Conservation (phyloP, 169 alveolate genomes). For the Sarcocystis neurona region DNA sequence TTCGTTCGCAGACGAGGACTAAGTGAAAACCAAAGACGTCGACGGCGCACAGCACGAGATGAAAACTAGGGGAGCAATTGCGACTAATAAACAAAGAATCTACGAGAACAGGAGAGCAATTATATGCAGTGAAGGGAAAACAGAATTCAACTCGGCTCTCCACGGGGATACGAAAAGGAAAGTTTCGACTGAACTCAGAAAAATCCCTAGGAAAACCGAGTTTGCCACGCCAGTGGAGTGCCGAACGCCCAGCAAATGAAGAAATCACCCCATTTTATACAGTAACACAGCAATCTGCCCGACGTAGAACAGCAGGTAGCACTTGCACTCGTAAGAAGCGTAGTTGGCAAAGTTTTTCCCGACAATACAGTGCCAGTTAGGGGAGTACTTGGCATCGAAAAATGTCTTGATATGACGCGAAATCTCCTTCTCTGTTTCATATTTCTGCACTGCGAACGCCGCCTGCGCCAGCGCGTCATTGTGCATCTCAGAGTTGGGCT, state of each 20-base stretch:
- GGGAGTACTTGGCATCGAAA: conserved; percentile 87
- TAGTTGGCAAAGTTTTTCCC: conserved; percentile 89
- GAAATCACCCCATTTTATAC: conserved; percentile 57
- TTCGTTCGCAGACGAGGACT: too few species aligned
- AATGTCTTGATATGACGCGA: conserved; percentile 83
- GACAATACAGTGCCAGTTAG: conserved; percentile 93
- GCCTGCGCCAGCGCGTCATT: conserved; percentile 66
- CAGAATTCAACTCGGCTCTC: too few species aligned
- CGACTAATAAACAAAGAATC: too few species aligned
- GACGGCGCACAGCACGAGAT: too few species aligned
- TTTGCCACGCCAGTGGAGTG: too few species aligned
- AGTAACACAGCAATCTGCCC: conserved; percentile 86
- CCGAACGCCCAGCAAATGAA: neutral
- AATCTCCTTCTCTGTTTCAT: conserved; percentile 82
- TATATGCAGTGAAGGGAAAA: too few species aligned
- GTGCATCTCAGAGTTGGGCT: conserved; percentile 67
- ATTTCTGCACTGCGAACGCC: conserved; percentile 57
- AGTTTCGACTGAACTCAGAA: too few species aligned
- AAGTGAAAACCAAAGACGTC: too few species aligned
- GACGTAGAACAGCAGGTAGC: conserved; percentile 86
- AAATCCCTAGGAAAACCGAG: too few species aligned
- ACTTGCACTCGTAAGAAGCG: conserved; percentile 86
- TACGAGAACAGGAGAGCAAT: too few species aligned
- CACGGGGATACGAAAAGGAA: too few species aligned
- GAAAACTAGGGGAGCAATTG: too few species aligned